phyloP scores from a whole-genome alignment of 371 early-diverging fungal species.

The Dipsacomyces acuminosporus region DNA sequence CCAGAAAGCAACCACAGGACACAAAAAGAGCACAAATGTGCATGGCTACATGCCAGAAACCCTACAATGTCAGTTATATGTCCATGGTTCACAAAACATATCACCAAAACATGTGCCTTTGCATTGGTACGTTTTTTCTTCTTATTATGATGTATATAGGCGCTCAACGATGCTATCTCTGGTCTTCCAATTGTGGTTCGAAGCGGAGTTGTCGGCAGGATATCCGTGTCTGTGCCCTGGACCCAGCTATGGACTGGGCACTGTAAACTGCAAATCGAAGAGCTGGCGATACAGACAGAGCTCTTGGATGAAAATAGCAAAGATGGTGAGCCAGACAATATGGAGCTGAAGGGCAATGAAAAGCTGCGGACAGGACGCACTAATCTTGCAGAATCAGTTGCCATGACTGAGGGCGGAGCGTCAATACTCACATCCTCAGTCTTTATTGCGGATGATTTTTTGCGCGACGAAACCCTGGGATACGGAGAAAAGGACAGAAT shows the following conservation, averaged over 20 bases:
- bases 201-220: conserved; percentile 63
- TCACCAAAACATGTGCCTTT: too few relatives aligned
- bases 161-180: conserved; percentile 62
- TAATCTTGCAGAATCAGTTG: conserved; percentile 39
- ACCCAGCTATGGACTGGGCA: conserved; percentile 73
- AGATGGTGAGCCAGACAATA: not conserved
- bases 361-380: conserved; percentile 8
- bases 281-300: conserved; percentile 56
- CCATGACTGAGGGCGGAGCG: conserved; percentile 55
- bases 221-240: conserved; percentile 79
- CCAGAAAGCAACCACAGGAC: not conserved
- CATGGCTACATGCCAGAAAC: too few relatives aligned
- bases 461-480: conserved; percentile 58
- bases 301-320: conserved; percentile 13
- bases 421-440: conserved; percentile 76
- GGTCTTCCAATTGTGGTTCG: conserved; percentile 66
- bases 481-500: conserved; percentile 40
- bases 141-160: conserved; percentile 44
- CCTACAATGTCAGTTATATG: too few relatives aligned
- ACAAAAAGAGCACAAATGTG: too few relatives aligned
- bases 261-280: conserved; percentile 70
- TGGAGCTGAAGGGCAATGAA: conserved; percentile 8
- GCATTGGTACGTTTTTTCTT: too few relatives aligned
- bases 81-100: too few relatives aligned
- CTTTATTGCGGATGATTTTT: conserved; percentile 82